These are phyloP conservation scores for Trichoderma gracile DNA, from an alignment of 2,329 filamentous ascomycete genomes.

Conservation along the genomic window DNA sequence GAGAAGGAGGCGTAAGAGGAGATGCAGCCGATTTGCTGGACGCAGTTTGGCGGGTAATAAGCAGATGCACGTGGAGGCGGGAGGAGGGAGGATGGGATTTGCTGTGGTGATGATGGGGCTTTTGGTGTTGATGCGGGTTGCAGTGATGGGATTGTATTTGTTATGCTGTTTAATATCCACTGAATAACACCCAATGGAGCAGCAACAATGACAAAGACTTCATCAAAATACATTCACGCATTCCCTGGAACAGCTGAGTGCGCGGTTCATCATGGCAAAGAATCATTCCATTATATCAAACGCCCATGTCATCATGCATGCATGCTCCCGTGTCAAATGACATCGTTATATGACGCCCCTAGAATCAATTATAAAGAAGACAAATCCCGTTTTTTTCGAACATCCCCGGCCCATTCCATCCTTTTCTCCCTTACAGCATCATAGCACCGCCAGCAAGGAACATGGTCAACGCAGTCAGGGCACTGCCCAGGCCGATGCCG, in stretches of 20 bases:
- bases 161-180: too few species aligned
- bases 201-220: fast-evolving
- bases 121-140: background rate
- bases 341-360: constrained; percentile 1
- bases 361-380: background rate
- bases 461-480: constrained; percentile 35
- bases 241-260: background rate
- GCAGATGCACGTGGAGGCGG: constrained; percentile 11
- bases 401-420: background rate
- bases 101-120: background rate
- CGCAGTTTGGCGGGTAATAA: background rate
- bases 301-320: background rate
- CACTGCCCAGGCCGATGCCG: constrained; percentile 29
- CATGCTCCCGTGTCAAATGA: constrained; percentile 5
- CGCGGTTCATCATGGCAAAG: too few species aligned
- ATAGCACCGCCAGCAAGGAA: constrained; percentile 36
- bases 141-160: too few species aligned
- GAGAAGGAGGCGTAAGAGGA: background rate
- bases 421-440: constrained; percentile 31
- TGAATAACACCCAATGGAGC: too few species aligned
- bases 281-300: constrained; percentile 11
- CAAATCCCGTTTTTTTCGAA: background rate
- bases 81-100: background rate
- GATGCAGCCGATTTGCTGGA: constrained; percentile 10
- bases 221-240: too few species aligned